Percentiles rank a stretch among this genome's conserved stretches.
Evolutionary conservation across 257 asterid species (phyloP).

Genomic region (Solanum arcanum): DNA sequence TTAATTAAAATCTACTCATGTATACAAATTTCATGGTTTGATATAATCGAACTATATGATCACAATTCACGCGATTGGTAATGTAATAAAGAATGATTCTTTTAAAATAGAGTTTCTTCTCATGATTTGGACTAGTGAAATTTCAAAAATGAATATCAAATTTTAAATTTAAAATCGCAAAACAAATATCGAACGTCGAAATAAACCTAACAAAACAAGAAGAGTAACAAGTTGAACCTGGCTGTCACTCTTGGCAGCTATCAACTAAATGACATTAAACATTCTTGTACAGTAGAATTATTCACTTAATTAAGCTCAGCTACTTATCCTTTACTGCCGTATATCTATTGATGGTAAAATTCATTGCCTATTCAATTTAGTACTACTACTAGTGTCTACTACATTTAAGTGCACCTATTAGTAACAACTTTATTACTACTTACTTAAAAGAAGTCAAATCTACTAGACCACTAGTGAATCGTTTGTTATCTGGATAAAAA

Average conservation of each 20-base stretch:
- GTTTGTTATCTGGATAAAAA: too few species aligned
- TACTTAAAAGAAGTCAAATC: not conserved
- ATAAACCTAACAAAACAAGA: not conserved
- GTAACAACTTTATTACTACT: not conserved
- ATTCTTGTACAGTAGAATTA: not conserved
- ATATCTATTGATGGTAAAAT: not conserved
- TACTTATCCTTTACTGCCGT: not conserved
- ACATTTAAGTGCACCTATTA: not conserved
- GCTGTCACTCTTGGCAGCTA: constrained; percentile 5
- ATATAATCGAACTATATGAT: not conserved
- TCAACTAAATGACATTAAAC: not conserved
- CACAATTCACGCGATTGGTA: not conserved
- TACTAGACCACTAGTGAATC: not conserved
- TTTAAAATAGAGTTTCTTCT: not conserved
- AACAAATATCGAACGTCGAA: not conserved
- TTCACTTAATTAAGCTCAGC: not conserved
- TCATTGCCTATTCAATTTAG: not conserved
- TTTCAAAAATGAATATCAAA: not conserved
- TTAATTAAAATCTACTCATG: not conserved
- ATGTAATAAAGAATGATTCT: not conserved
- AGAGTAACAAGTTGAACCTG: not conserved
- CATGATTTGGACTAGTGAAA: not conserved
- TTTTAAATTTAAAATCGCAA: not conserved
- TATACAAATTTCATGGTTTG: not conserved
- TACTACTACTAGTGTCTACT: not conserved